These are phyloP conservation scores for Saksenaea vasiformis DNA, from an alignment of 371 early-diverging fungal genomes.

Conservation along the genomic window DNA sequence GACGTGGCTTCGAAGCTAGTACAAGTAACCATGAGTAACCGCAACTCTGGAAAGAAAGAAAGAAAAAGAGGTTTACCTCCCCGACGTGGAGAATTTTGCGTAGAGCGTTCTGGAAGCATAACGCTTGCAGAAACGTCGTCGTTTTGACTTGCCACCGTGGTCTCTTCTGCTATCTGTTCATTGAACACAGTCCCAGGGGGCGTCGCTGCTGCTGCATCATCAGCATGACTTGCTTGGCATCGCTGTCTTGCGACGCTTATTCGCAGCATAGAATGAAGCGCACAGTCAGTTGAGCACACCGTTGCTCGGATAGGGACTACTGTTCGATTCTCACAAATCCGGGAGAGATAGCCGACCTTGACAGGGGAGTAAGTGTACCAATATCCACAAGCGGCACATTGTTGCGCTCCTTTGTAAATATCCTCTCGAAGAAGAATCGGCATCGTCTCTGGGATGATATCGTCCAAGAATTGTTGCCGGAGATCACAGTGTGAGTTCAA, in stretches of 20 bases:
- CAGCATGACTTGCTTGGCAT: constrained; percentile 16
- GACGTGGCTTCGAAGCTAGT: too few species aligned
- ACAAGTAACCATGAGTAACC: too few species aligned
- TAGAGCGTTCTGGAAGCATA: too few species aligned
- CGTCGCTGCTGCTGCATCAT: not conserved
- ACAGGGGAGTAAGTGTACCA: constrained; percentile 29
- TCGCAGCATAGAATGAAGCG: constrained; percentile 11
- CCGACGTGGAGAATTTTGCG: not conserved
- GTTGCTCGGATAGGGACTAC: constrained; percentile 33
- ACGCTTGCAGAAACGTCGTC: too few species aligned
- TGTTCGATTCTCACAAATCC: constrained; percentile 28
- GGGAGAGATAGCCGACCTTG: constrained; percentile 31
- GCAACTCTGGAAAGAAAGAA: too few species aligned
- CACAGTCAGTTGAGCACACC: constrained; percentile 35
- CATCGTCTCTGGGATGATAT: not conserved
- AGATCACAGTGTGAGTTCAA: constrained; percentile 8
- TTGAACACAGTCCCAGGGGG: not conserved
- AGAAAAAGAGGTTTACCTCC: too few species aligned
- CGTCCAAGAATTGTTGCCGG: constrained; percentile 4
- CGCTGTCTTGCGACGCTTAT: constrained; percentile 14
- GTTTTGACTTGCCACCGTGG: too few species aligned
- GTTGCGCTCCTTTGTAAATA: constrained; percentile 15
- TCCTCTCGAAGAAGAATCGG: constrained; percentile 7
- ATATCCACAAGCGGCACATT: constrained; percentile 34
- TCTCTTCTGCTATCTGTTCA: not conserved